These are phyloP conservation scores for Silene uniflora DNA, from an alignment of 148 eudicot genomes.

Conservation along the genomic window DNA sequence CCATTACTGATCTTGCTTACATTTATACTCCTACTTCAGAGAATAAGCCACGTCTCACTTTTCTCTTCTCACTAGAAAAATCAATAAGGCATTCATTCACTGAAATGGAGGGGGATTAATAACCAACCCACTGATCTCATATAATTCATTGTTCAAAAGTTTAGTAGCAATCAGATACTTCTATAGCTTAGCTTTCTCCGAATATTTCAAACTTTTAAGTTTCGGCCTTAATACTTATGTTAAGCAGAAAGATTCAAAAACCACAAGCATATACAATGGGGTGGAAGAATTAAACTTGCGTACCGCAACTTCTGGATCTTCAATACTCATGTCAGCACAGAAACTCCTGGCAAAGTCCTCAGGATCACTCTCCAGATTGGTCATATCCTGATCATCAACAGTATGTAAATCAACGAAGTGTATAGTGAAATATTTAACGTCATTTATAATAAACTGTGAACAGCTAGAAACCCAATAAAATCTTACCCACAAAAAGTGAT, in stretches of 20 bases:
- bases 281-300: slow-evolving; percentile 19
- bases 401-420: slow-evolving; percentile 10
- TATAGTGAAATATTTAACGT: background rate
- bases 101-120: background rate
- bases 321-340: slow-evolving; percentile 78
- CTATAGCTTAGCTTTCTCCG: background rate
- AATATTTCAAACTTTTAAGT: background rate
- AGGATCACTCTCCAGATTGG: slow-evolving; percentile 93
- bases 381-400: slow-evolving; percentile 58
- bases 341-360: slow-evolving; percentile 91
- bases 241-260: background rate
- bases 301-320: slow-evolving; percentile 99
- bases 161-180: background rate
- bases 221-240: background rate
- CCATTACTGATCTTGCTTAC: background rate
- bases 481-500: slow-evolving; percentile 95
- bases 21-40: background rate
- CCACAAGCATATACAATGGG: background rate
- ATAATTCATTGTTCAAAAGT: background rate
- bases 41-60: no score
- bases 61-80: no score
- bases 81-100: no score
- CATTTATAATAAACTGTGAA: background rate
- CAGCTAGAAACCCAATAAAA: slow-evolving; percentile 9
- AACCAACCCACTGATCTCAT: background rate